Evolutionary conservation across 78 protist genomes (phyloP).

Genomic region (Goniomonas avonlea): DNA sequence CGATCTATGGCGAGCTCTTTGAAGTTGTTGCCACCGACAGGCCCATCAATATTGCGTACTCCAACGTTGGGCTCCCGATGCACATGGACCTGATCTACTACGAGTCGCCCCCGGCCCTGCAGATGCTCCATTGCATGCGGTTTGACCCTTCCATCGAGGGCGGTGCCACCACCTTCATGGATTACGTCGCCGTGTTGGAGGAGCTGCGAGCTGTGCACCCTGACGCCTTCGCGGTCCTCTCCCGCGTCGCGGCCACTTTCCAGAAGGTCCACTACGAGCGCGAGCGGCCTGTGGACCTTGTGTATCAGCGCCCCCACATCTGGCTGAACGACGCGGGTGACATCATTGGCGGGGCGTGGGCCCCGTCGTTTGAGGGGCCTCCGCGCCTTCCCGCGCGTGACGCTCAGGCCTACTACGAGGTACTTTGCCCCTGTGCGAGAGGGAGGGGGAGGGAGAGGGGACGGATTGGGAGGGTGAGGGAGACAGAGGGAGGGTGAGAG

Average conservation of each 20-base stretch:
- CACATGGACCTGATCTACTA: slow-evolving; percentile 31
- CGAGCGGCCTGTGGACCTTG: slow-evolving; percentile 14
- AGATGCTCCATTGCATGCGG: slow-evolving; percentile 42
- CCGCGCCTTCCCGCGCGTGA: not conserved
- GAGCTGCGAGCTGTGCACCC: too few relatives aligned
- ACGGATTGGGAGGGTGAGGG: too few relatives aligned
- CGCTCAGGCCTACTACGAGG: not conserved
- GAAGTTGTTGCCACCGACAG: not conserved
- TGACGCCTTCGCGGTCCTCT: slow-evolving; percentile 31
- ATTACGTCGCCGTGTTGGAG: not conserved
- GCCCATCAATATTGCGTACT: slow-evolving; percentile 36
- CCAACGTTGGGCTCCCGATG: not conserved
- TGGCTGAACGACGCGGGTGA: not conserved
- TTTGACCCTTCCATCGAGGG: not conserved
- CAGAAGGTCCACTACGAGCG: slow-evolving; percentile 19
- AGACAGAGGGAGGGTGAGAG: too few relatives aligned
- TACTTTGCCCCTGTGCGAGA: not conserved
- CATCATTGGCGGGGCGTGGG: slow-evolving; percentile 19
- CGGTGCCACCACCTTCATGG: slow-evolving; percentile 1
- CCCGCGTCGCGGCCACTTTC: slow-evolving; percentile 29
- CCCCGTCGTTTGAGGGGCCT: slow-evolving; percentile 45
- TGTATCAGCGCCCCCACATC: slow-evolving; percentile 22
- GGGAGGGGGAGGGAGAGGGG: not conserved
- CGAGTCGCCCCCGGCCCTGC: slow-evolving; percentile 21
- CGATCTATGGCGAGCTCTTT: slow-evolving; percentile 17